Evolutionary conservation across 2,329 filamentous ascomycete genomes (phyloP).

Genomic region (Dactylellina haptotyla): DNA sequence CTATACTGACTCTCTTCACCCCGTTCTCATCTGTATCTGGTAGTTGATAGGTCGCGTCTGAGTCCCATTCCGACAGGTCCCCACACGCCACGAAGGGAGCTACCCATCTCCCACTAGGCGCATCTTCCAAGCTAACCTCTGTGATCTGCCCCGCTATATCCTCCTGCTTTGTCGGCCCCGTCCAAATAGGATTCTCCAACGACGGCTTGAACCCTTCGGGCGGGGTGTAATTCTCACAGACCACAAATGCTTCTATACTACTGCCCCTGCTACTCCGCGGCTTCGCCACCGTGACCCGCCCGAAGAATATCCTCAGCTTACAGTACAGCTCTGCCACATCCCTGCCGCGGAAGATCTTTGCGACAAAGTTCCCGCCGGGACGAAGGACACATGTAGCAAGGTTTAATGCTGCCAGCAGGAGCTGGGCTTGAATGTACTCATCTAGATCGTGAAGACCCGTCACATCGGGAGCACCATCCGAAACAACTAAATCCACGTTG

Average conservation of each 20-base stretch:
- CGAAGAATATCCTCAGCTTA: slow-evolving; percentile 91
- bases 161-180: slow-evolving; percentile 65
- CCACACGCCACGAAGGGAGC: slow-evolving; percentile 97
- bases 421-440: slow-evolving; percentile 96
- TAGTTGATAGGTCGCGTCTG: slow-evolving; percentile 90
- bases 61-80: slow-evolving; percentile 92
- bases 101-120: slow-evolving; percentile 76
- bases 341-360: slow-evolving; percentile 94
- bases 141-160: slow-evolving; percentile 56
- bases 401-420: slow-evolving; percentile 93
- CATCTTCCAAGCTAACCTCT: slow-evolving; percentile 60
- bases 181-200: slow-evolving; percentile 79
- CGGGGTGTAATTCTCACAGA: slow-evolving; percentile 88
- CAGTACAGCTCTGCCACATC: slow-evolving; percentile 97
- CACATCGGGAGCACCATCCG: slow-evolving; percentile 94
- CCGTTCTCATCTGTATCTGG: slow-evolving; percentile 74
- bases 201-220: slow-evolving; percentile 79
- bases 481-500: slow-evolving; percentile 86
- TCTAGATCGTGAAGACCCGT: slow-evolving; percentile 96
- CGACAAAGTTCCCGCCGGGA: slow-evolving; percentile 94
- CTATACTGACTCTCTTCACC: slow-evolving; percentile 72
- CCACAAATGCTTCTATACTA: slow-evolving; percentile 95
- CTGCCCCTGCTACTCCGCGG: slow-evolving; percentile 93
- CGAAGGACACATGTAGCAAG: slow-evolving; percentile 90
- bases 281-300: slow-evolving; percentile 88